Base-by-base conservation (phyloP, 192 early-diverging fungal genomes). In the Backusella parvicylindrica region DNA sequence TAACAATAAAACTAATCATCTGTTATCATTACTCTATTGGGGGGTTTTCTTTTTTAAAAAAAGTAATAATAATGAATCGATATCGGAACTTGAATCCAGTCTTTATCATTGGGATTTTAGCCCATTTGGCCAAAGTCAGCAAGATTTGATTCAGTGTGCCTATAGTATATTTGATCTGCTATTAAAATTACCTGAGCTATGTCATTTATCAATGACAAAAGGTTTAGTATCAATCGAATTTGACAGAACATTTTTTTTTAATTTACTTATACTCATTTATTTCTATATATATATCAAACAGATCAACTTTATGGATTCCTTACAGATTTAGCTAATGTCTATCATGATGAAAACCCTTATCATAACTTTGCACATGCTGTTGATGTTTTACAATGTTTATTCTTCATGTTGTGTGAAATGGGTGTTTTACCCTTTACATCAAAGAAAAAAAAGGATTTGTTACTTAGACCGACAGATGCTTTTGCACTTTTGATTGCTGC, bases 291-390 rank as follows among this genome's bases (percentile, higher is more conserved):
- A 66, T 23, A 74, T 70, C 16, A 67, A 66, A 18, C n/a, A 86
- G 85, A 84, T n/a, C 77, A 84, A 71, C 75, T 86, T 41, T 84
- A 87, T 70, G 78, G 77, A 9, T 85, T 89, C 67, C 79, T 89
- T 12, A 79, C 87, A 40, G 86, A 83, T 38, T 63, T 90, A 30
- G 77, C 84, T 43, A 84, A 85, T 73, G 83, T 82, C 15, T 90
- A 90, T 74, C 84, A 89, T 64, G 81, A 84, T 31, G 84, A 75
- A 12, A 97, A 97, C 79, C 93, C 94, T 6, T 97, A 95, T 78
- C 97, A 99, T 85, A 99, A 99, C 84, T 94, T 95, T 82, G 87
- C 90, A 28, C 97, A 99, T 79, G 97, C 96, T 1, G 91, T 96
- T 8, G 97, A 99, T 79, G 97, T 99, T 18, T 81, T 92, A 16